phyloP scores from a whole-genome alignment of 2,329 filamentous ascomycete species.

The Fusarium sp. region DNA sequence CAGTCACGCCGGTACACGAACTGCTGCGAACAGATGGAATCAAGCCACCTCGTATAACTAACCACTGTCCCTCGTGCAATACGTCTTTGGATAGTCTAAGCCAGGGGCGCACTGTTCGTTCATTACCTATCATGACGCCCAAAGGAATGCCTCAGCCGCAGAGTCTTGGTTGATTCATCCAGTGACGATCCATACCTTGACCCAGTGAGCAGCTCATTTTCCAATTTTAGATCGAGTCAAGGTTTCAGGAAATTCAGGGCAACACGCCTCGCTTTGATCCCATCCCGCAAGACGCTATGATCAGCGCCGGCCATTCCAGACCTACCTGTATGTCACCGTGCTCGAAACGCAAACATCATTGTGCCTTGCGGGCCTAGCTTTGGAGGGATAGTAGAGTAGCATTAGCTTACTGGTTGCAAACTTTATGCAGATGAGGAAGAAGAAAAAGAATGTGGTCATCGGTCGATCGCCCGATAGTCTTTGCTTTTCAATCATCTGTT shows the following conservation, averaged over 20 bases:
- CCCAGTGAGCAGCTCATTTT: background rate
- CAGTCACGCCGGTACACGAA: background rate
- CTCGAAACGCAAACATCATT: background rate
- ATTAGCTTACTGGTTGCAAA: background rate
- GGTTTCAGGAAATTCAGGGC: constrained; percentile 7
- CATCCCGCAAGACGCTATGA: constrained; percentile 4
- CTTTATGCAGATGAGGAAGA: no score
- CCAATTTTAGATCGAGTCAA: constrained; percentile 6
- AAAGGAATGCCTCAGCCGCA: background rate
- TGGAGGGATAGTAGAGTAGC: background rate
- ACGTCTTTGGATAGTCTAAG: constrained; percentile 1
- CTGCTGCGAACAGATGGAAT: constrained; percentile 1
- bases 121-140: background rate
- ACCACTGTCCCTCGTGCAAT: background rate
- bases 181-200: constrained; percentile 4
- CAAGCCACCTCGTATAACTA: constrained; percentile 35
- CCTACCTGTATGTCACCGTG: background rate
- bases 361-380: background rate
- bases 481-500: no score
- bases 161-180: background rate
- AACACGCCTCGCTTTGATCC: background rate
- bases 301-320: constrained; percentile 14
- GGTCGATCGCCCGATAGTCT: constrained; percentile 7
- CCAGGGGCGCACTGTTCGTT: constrained; percentile 18
- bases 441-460: constrained; percentile 3